Evolutionary conservation across 495 filamentous ascomycete species (phyloP), one percentile per base, ranked within the genome.

Genomic region (Rhizodiscina lignyota): DNA sequence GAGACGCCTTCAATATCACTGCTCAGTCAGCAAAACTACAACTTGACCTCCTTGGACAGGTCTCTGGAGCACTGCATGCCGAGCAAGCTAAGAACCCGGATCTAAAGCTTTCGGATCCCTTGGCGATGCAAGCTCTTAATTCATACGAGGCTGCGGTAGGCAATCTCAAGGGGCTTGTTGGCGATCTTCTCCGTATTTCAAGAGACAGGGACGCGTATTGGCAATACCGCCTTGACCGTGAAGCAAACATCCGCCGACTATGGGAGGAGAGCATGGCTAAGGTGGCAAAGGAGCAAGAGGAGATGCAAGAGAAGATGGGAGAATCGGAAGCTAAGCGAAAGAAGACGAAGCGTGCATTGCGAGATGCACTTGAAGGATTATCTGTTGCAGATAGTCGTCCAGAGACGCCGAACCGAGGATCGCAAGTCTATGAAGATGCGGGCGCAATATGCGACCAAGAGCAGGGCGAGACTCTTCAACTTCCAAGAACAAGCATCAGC

Each of bases 191-290:
- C 10, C 81, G 82, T 22, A 96, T 97, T 47, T 85, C 84, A 12
- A 70, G 79, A 38, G 89, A 97, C 47, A 77, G 91, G 19, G 89
- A 97, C 55, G 72, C 83, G 0, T 92, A 94, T 50, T 97, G 89
- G 89, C 85, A 94, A 53, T 87, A 89, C 52, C 74, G 89, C 12
- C 67, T 97, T 19, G 84, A 87, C 48, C 75, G 82, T 23, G 89
- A 97, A 55, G 75, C 73, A 21, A 73, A 86, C 49, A 72, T 94
- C 48, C 73, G 89, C 19, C 73, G 79, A 30, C 76, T 97, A 68
- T 97, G 91, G 89, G 89, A 97, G 60, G 91, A 96, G 42, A 96
- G 84, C 57, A 96, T 97, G 89, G 81, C 85, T 4, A 72, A 78
- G 34, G 75, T 97, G 17, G 89, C 85, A 20, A 72, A 76, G 37